Conservation (phyloP, 2,329 filamentous ascomycete species). For the Pezicula radicicola region DNA sequence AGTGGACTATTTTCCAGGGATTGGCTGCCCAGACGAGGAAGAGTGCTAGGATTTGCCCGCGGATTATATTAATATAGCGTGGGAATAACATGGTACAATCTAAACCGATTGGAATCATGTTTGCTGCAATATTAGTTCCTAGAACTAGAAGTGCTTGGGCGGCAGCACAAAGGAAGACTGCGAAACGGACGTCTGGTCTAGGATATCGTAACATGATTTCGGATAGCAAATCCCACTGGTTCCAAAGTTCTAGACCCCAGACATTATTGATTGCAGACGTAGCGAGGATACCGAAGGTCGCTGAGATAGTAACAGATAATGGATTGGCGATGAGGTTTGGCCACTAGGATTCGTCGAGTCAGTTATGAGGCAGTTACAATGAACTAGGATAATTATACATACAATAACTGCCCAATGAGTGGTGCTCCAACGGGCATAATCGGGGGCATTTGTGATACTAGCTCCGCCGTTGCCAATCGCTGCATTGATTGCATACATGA, state of each 20-base stretch:
- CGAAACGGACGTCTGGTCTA: slow-evolving; percentile 4
- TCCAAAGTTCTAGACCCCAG: slow-evolving; percentile 29
- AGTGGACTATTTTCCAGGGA: slow-evolving; percentile 5
- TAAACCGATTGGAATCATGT: slow-evolving; percentile 11
- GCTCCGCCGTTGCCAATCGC: slow-evolving; percentile 27
- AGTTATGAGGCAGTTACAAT: no score
- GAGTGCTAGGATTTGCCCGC: slow-evolving; percentile 4
- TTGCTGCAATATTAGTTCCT: slow-evolving; percentile 10
- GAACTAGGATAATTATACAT: no score
- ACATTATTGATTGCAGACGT: slow-evolving; percentile 37
- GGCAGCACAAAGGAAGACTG: neutral
- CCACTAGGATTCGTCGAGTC: neutral
- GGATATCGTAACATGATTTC: slow-evolving; percentile 7
- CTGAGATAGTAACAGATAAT: slow-evolving; percentile 36
- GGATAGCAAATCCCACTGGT: slow-evolving; percentile 8
- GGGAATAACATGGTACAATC: slow-evolving; percentile 9
- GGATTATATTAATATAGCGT: slow-evolving; percentile 10
- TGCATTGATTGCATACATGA: slow-evolving; percentile 30
- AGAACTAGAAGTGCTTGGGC: neutral
- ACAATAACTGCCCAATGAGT: slow-evolving; percentile 32
- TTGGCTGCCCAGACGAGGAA: slow-evolving; percentile 11
- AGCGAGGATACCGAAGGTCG: slow-evolving; percentile 37
- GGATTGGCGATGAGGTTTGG: slow-evolving; percentile 36
- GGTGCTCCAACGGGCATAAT: slow-evolving; percentile 36
- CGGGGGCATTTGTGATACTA: slow-evolving; percentile 34